A percentile compares a stretch with the other conserved stretches of the same genome.
These are phyloP conservation scores for Rhododendron mucronatum DNA, from an alignment of 148 eudicot species.

Conservation along the genomic window DNA sequence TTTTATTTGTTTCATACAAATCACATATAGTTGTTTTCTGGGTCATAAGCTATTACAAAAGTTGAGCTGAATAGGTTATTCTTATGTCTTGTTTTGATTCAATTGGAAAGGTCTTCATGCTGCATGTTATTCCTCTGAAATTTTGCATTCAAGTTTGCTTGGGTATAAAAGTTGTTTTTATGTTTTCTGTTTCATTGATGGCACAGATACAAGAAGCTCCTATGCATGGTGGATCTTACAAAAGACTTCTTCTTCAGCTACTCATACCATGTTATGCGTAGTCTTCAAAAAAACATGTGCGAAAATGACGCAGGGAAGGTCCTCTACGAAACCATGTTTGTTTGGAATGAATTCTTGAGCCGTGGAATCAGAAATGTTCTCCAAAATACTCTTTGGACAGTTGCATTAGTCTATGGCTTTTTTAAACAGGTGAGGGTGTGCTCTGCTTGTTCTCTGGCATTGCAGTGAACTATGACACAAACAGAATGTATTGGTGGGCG, in stretches of 20 bases:
- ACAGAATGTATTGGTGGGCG: not conserved
- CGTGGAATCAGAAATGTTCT: slow-evolving; percentile 64
- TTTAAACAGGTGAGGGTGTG: slow-evolving; percentile 66
- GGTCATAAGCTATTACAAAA: not conserved
- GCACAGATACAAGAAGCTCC: slow-evolving; percentile 84
- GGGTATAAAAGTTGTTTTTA: not conserved
- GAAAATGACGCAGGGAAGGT: slow-evolving; percentile 39
- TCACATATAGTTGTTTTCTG: not conserved
- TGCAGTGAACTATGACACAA: not conserved
- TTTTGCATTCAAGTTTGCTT: not conserved
- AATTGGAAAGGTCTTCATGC: not conserved
- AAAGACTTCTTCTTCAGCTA: slow-evolving; percentile 96
- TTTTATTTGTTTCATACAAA: not conserved
- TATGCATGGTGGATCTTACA: slow-evolving; percentile 91
- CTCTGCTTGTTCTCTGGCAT: not conserved
- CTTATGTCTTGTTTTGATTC: not conserved
- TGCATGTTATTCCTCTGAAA: not conserved
- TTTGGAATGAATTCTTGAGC: slow-evolving; percentile 91
- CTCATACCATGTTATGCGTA: slow-evolving; percentile 89
- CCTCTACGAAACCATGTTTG: slow-evolving; percentile 77
- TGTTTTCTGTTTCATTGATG: slow-evolving; percentile 10
- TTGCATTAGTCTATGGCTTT: slow-evolving; percentile 86
- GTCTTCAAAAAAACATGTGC: slow-evolving; percentile 71
- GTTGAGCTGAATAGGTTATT: not conserved
- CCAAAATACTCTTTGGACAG: slow-evolving; percentile 79